phyloP scores from a whole-genome alignment of 805 yeast genomes.

The Candida loeiensis region DNA sequence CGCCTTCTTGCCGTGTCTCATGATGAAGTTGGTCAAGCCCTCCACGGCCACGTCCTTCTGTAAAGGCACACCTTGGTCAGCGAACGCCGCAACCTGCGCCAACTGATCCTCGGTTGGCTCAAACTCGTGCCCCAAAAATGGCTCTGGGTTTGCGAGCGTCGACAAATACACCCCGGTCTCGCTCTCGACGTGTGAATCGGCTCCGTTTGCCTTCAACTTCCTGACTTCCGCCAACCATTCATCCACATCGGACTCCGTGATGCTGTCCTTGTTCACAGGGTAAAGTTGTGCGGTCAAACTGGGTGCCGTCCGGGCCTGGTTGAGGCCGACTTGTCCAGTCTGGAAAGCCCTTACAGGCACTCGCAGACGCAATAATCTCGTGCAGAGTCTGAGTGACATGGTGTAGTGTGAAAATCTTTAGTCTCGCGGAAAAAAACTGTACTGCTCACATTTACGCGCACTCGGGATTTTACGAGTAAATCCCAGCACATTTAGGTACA shows the following conservation, averaged over 20 bases:
- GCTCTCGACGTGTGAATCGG: conserved; percentile 27
- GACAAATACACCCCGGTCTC: conserved; percentile 36
- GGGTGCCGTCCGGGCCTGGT: neutral
- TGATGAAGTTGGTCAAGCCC: conserved; percentile 78
- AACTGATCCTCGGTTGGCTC: conserved; percentile 66
- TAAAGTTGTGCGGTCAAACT: conserved; percentile 32
- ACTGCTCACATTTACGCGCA: conserved; percentile 1
- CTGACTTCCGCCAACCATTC: conserved; percentile 47
- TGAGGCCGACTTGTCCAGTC: neutral
- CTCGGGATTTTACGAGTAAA: neutral
- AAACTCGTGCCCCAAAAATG: conserved; percentile 36
- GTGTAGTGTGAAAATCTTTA: neutral
- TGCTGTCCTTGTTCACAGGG: conserved; percentile 36
- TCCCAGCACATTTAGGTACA: no score
- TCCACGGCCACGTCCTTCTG: conserved; percentile 67
- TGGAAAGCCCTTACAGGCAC: conserved; percentile 1
- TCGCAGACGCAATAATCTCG: conserved; percentile 1
- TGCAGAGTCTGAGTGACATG: conserved; percentile 3
- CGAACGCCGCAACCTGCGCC: conserved; percentile 49
- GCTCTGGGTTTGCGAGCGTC: conserved; percentile 37
- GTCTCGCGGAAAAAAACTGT: neutral
- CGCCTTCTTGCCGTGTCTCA: conserved; percentile 89
- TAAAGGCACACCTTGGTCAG: conserved; percentile 54
- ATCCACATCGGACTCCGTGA: conserved; percentile 40
- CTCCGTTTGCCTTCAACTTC: conserved; percentile 31